Percentiles rank a stretch among this genome's conserved stretches.
These are phyloP conservation scores for Sphagnum magellanicum DNA, from an alignment of 228 moss, liverwort and hornwort genomes.

Conservation along the genomic window DNA sequence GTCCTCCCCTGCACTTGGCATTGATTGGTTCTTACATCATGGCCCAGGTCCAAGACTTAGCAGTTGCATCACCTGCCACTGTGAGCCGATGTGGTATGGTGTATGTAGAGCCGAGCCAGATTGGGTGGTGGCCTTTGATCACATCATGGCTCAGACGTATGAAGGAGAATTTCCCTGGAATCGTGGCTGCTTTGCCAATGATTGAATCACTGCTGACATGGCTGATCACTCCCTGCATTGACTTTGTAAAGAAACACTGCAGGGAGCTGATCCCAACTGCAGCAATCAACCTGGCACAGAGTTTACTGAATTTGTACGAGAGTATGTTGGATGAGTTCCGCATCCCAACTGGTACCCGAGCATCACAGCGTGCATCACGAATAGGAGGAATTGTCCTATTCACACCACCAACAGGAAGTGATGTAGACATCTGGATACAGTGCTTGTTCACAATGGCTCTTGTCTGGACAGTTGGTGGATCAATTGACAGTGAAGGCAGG, in stretches of 20 bases:
- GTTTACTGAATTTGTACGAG: slow-evolving; percentile 48
- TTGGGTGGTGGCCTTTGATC: slow-evolving; percentile 58
- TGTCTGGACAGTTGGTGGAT: slow-evolving; percentile 52
- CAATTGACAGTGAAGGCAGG: slow-evolving; percentile 42
- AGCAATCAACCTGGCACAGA: slow-evolving; percentile 48
- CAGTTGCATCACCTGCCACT: slow-evolving; percentile 66
- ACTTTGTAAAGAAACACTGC: slow-evolving; percentile 53
- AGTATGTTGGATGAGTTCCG: slow-evolving; percentile 48
- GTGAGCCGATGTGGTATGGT: slow-evolving; percentile 74
- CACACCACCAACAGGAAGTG: slow-evolving; percentile 38
- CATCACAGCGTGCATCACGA: slow-evolving; percentile 21
- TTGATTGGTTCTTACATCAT: not conserved
- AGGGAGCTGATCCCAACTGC: slow-evolving; percentile 36
- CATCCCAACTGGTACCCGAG: slow-evolving; percentile 11
- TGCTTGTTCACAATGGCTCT: slow-evolving; percentile 53
- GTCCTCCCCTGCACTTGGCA: not conserved
- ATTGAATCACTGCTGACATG: slow-evolving; percentile 34
- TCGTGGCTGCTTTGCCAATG: slow-evolving; percentile 30
- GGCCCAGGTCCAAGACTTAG: slow-evolving; percentile 36
- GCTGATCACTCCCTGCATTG: slow-evolving; percentile 52
- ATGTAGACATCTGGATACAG: slow-evolving; percentile 55
- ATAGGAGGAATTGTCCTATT: slow-evolving; percentile 13
- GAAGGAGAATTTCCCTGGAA: slow-evolving; percentile 29
- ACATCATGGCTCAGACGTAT: slow-evolving; percentile 50
- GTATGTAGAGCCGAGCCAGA: slow-evolving; percentile 50